These are phyloP conservation scores for Prunus salicina DNA, from an alignment of 306 rosid genomes.

Conservation along the genomic window DNA sequence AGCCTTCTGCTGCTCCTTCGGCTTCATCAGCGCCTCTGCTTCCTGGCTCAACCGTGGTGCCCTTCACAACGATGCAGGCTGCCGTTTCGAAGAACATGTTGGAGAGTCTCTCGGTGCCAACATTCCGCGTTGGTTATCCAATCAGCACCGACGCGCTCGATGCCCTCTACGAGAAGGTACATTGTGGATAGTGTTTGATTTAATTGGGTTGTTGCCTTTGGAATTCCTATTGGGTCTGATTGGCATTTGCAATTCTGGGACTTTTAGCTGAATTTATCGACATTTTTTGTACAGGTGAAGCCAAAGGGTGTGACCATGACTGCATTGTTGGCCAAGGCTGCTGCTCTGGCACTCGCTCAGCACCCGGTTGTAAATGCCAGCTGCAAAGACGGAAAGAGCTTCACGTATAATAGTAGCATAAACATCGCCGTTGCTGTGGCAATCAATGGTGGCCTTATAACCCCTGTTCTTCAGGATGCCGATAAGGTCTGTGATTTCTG, in stretches of 20 bases:
- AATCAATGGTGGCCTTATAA: conserved; percentile 76
- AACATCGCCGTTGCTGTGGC: conserved; percentile 87
- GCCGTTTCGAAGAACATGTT: conserved; percentile 88
- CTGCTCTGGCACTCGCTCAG: conserved; percentile 77
- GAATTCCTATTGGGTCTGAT: background rate
- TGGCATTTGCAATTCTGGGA: background rate
- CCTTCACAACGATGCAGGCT: conserved; percentile 88
- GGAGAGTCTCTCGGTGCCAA: conserved; percentile 82
- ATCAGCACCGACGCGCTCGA: conserved; percentile 69
- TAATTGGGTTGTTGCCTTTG: background rate
- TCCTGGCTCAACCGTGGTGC: conserved; percentile 77
- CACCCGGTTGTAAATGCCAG: conserved; percentile 79
- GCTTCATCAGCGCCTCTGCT: conserved; percentile 38
- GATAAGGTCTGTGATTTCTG: conserved; percentile 55
- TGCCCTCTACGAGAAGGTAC: conserved; percentile 66
- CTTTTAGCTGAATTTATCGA: conserved; percentile 16
- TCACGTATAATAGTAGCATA: conserved; percentile 56
- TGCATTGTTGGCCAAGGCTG: conserved; percentile 79
- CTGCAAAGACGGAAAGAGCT: conserved; percentile 80
- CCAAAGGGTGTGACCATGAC: conserved; percentile 97
- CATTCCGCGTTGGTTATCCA: conserved; percentile 79
- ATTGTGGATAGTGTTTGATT: conserved; percentile 1
- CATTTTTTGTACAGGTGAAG: conserved; percentile 55
- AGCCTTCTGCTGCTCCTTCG: conserved; percentile 34
- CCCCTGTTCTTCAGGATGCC: conserved; percentile 90